phyloP scores from a whole-genome alignment of 768 basidiomycete genomes.

The Suillus alpinus region DNA sequence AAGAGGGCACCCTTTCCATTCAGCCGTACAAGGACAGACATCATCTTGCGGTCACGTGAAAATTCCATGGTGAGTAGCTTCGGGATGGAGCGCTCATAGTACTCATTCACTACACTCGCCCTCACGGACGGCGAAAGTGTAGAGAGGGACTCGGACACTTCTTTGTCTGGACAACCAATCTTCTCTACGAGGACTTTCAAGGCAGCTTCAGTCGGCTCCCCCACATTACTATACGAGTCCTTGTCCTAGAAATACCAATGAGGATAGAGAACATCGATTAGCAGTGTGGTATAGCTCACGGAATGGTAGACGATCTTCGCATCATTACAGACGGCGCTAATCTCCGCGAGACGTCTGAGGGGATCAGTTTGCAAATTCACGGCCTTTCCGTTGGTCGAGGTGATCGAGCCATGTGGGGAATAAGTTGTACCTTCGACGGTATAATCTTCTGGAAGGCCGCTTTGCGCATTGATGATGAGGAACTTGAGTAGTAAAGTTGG shows the following conservation, averaged over 20 bases:
- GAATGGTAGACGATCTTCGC: constrained; percentile 82
- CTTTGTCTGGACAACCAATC: constrained; percentile 69
- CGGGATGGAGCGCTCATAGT: constrained; percentile 70
- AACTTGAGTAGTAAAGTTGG: constrained; percentile 50
- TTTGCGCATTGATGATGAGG: constrained; percentile 59
- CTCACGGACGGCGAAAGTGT: constrained; percentile 57
- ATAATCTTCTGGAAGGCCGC: constrained; percentile 59
- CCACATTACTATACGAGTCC: constrained; percentile 73
- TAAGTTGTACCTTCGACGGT: constrained; percentile 90
- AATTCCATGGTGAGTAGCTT: constrained; percentile 96
- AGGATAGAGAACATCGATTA: not conserved
- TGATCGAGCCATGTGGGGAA: constrained; percentile 78
- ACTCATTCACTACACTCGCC: constrained; percentile 81
- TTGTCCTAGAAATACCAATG: constrained; percentile 58
- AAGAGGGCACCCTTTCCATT: constrained; percentile 74
- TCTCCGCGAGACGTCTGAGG: constrained; percentile 84
- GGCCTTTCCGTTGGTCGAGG: constrained; percentile 60
- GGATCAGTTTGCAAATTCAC: constrained; percentile 64
- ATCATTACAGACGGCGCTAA: constrained; percentile 93
- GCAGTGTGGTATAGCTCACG: constrained; percentile 40
- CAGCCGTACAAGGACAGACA: constrained; percentile 88
- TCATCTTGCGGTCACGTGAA: constrained; percentile 97
- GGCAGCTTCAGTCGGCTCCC: constrained; percentile 97
- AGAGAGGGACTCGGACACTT: constrained; percentile 54
- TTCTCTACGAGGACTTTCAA: constrained; percentile 95